Evolutionary conservation across 75 land plant genomes (phyloP).

Genomic region (Pinus taeda): DNA sequence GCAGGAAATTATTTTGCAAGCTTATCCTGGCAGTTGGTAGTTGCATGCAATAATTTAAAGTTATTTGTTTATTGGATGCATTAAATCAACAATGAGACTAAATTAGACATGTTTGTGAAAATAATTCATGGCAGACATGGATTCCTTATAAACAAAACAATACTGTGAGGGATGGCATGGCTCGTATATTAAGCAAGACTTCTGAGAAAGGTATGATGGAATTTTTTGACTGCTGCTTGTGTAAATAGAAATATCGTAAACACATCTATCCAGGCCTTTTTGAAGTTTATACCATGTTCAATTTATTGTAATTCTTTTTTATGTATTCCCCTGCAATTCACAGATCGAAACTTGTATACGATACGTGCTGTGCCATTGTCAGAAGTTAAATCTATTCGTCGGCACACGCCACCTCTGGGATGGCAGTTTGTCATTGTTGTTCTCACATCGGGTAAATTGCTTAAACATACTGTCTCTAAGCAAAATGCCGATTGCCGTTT

Average conservation of each 20-base stretch:
- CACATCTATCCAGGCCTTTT: constrained; percentile 5
- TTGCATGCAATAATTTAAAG: neutral
- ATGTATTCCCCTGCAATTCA: neutral
- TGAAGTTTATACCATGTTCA: constrained; percentile 8
- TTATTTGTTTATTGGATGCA: neutral
- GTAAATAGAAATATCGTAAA: constrained; percentile 1
- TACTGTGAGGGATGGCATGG: constrained; percentile 12
- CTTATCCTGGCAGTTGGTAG: neutral
- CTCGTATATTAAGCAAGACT: constrained; percentile 29
- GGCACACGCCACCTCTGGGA: constrained; percentile 86
- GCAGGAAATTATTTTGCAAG: neutral
- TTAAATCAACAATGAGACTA: neutral
- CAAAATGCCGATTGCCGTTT: neutral
- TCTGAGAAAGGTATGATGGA: constrained; percentile 56
- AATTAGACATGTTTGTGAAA: neutral
- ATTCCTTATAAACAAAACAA: constrained; percentile 68
- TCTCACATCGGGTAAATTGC: constrained; percentile 60
- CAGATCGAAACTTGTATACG: constrained; percentile 90
- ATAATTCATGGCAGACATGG: constrained; percentile 63
- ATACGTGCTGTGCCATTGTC: constrained; percentile 75
- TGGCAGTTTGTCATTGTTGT: constrained; percentile 97
- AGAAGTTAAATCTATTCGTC: constrained; percentile 83
- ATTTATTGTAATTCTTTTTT: constrained; percentile 5
- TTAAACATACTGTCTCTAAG: neutral
- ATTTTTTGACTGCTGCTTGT: constrained; percentile 2